Percentiles rank a stretch among this genome's conserved stretches.
phyloP scores from a whole-genome alignment of 495 filamentous ascomycete species.

The Aspergillus heteromorphus region DNA sequence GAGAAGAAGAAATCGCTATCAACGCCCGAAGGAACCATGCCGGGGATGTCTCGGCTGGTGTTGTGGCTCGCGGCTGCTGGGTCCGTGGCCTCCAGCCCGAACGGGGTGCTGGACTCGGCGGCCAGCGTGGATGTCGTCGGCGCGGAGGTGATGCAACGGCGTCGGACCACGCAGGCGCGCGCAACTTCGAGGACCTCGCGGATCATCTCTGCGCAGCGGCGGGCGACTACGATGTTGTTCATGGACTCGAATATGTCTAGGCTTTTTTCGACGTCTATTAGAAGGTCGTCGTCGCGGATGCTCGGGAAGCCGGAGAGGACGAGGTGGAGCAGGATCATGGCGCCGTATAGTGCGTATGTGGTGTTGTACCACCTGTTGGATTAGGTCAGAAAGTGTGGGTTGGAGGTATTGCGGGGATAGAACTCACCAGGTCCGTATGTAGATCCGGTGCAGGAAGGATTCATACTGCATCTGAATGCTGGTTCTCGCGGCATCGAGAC shows the following conservation, averaged over 20 bases:
- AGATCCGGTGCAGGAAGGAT: conserved; percentile 24
- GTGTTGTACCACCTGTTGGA: conserved; percentile 29
- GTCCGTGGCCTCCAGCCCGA: neutral
- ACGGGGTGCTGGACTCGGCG: neutral
- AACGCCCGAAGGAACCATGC: neutral
- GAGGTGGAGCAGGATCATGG: conserved; percentile 21
- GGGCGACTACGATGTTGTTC: conserved; percentile 24
- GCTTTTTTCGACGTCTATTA: conserved; percentile 22
- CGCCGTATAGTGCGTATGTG: conserved; percentile 25
- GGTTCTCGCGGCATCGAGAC: conserved; percentile 17
- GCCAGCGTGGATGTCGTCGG: neutral
- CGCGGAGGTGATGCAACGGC: neutral
- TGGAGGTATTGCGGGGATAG: neutral
- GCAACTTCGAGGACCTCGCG: conserved; percentile 20
- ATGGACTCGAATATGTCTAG: conserved; percentile 25
- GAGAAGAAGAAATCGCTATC: conserved; percentile 23
- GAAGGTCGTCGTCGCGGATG: conserved; percentile 16
- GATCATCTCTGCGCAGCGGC: conserved; percentile 24
- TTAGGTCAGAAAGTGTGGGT: neutral
- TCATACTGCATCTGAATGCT: conserved; percentile 28
- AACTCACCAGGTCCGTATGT: conserved; percentile 24
- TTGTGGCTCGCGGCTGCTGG: neutral
- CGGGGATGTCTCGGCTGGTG: neutral
- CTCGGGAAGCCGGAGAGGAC: conserved; percentile 19
- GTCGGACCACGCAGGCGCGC: conserved; percentile 14